Evolutionary conservation across 2,329 filamentous ascomycete genomes (phyloP), one percentile per base, ranked within the genome.

Genomic region (Chaetothyriales sp.): DNA sequence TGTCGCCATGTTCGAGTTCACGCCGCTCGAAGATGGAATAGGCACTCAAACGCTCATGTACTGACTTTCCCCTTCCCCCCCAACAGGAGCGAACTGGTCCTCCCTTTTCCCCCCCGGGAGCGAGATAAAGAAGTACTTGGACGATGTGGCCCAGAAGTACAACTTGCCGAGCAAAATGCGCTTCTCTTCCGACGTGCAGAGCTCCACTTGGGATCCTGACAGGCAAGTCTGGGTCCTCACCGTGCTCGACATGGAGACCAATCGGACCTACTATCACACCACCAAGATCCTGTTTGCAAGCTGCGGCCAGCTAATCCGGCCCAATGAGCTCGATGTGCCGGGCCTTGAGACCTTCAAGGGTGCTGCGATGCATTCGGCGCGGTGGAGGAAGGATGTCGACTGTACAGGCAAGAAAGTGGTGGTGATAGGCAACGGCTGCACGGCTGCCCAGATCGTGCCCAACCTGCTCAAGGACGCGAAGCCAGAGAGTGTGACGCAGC

Each of bases 361-460:
- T 15, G 62, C 64, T 39, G 43, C 62, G 5, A 57, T 62, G 44
- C 64, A 66, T 52, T 62, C 59, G 6, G 63, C 63, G 7, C 54
- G 53, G 6, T 66, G 64, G 65, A 61, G 67, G 47, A 78, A 75
- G 74, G 74, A 68, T 44, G 77, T 77, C 54, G 68, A 73, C 47
- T 57, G 77, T n/a, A 61, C 64, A 26, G 73, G 68, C 7, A 79
- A 79, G 65, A 71, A 69, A 48, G 70, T 80, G 43, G 77, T 72
- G 0, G 63, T 81, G n/a, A 73, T 81, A 18, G 77, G 78, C 2
- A 80, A 78, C 59, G 76, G 74, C 72, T 76, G 76, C 36, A 79
- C 76, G 0, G 75, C 76, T 1, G 72, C 70, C 1, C 78, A 80
- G 54, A 78, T 80, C 54, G 67, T 78, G 26, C 77, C 77, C 1